phyloP scores from a whole-genome alignment of 2,329 filamentous ascomycete species.

The Exophiala oligosperma region DNA sequence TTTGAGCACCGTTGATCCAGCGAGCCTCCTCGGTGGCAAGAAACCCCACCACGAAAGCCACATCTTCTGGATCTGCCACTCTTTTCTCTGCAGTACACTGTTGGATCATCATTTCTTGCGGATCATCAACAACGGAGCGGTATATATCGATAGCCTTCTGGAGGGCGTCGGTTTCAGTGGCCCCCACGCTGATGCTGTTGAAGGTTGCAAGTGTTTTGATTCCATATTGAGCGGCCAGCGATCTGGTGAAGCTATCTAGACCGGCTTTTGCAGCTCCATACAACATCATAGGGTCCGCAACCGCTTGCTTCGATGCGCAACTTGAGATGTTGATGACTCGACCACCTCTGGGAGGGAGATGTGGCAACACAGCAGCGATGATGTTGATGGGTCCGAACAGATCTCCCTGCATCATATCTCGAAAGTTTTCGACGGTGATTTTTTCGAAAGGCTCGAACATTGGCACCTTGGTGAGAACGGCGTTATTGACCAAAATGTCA shows the following conservation, averaged over 20 bases:
- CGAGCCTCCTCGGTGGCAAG: conserved; percentile 46
- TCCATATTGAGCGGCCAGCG: conserved; percentile 30
- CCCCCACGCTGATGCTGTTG: conserved; percentile 33
- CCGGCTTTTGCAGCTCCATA: too few species aligned
- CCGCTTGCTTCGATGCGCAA: neutral
- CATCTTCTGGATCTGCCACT: conserved; percentile 47
- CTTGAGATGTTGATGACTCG: conserved; percentile 22
- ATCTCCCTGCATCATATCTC: conserved; percentile 35
- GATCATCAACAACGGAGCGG: too few species aligned
- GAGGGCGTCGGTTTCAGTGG: conserved; percentile 18
- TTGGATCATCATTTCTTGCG: conserved; percentile 44
- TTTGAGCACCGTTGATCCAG: conserved; percentile 49
- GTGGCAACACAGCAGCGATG: conserved; percentile 36
- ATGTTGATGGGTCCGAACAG: conserved; percentile 47
- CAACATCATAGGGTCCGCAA: too few species aligned
- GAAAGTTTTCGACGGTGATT: too few species aligned
- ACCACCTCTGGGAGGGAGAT: conserved; percentile 13
- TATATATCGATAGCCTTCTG: conserved; percentile 28
- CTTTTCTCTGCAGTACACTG: conserved; percentile 41
- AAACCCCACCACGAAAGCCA: conserved; percentile 50
- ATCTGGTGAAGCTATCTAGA: neutral
- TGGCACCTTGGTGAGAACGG: conserved; percentile 28
- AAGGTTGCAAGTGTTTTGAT: conserved; percentile 23
- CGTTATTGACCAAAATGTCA: conserved; percentile 48
- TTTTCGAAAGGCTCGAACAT: conserved; percentile 28